Evolutionary conservation across 148 eudicot species (phyloP), one percentile per base, ranked within the genome.

Genomic region (Vaccinium darrowii): DNA sequence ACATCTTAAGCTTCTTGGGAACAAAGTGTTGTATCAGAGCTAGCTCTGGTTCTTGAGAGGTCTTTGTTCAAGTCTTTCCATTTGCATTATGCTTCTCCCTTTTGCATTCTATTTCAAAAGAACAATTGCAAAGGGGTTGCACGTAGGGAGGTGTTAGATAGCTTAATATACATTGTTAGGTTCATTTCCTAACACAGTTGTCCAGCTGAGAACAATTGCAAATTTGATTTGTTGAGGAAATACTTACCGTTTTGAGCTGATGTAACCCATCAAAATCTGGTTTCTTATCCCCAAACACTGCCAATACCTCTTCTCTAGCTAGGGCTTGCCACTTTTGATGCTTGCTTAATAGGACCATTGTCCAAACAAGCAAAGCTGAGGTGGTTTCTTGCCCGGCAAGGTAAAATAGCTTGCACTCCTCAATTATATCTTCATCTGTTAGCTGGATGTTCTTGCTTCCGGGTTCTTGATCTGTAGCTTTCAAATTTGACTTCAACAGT

Each of bases 171-270:
- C 71, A 63, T 63, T 62, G 11, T 21, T 21, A 8, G 27, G 11
- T 25, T 62, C 67, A 62, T 63, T 30, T 50, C 57, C 30, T 25
- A 33, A 0, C 43, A 60, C 2, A 62, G 13, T 21, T 7, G 36
- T 67, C 72, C 10, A 65, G 72, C 23, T 65, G 33, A n/a, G 72
- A 65, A 65, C 72, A n/a, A 65, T n/a, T 65, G 30, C 33, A 25
- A 23, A 67, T 3, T 67, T 23, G 36, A 8, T 21, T 63, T 21
- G 10, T 54, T 11, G 27, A 13, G 74, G 39, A 47, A 84, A 14
- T 19, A 88, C 89, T 86, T 83, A 89, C 91, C 13, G n/a, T 76
- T 78, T 87, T 87, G 30, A 89, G 86, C 81, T 84, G 87, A 54
- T 74, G 83, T 21, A 91, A 58, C 13, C 90, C 89, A 39, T 88